Evolutionary conservation across 768 basidiomycete species (phyloP).

Genomic region (Calocybe cyanea): DNA sequence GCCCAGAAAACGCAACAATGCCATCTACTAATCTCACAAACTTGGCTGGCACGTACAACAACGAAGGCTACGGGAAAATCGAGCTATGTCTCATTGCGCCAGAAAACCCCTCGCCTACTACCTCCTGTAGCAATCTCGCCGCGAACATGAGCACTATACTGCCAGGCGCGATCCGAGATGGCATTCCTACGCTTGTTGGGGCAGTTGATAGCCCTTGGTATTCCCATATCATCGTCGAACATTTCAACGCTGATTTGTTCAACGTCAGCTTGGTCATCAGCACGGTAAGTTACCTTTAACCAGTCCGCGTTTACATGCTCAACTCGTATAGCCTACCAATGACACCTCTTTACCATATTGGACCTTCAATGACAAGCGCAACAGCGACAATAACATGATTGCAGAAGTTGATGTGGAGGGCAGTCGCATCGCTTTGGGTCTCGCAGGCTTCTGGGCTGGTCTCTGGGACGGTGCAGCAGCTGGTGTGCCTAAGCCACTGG

Average conservation of each 20-base stretch:
- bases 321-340: constrained; percentile 6
- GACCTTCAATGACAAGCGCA: constrained; percentile 8
- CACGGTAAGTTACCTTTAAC: constrained; percentile 7
- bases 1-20: constrained; percentile 10
- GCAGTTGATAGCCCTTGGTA: constrained; percentile 13
- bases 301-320: neutral
- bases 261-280: constrained; percentile 13
- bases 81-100: constrained; percentile 18
- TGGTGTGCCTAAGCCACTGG: constrained; percentile 15
- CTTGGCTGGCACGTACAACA: constrained; percentile 19
- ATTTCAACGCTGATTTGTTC: constrained; percentile 17
- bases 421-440: constrained; percentile 15
- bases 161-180: constrained; percentile 11
- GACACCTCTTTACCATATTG: constrained; percentile 14
- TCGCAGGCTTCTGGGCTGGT: constrained; percentile 16
- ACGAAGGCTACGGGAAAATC: constrained; percentile 19
- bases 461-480: constrained; percentile 18
- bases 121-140: constrained; percentile 5
- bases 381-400: constrained; percentile 7
- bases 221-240: constrained; percentile 14
- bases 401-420: constrained; percentile 15
- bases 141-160: constrained; percentile 9
- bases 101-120: neutral
- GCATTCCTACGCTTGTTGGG: constrained; percentile 16
- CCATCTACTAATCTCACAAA: constrained; percentile 14